Evolutionary conservation across 2,329 filamentous ascomycete species (phyloP).

Genomic region (Pyrenochaeta sp.): DNA sequence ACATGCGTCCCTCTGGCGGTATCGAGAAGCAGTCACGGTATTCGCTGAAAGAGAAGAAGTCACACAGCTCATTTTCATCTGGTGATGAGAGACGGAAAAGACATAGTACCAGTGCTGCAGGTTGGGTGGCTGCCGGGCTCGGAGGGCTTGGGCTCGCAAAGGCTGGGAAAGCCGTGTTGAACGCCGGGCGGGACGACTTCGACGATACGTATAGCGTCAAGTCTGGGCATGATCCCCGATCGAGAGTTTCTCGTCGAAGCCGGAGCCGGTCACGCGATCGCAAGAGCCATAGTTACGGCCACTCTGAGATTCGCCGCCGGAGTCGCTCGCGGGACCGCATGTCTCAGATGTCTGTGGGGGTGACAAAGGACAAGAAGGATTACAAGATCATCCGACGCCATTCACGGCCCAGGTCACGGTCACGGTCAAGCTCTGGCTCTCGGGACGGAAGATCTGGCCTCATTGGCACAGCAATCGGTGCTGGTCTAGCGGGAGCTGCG

Average conservation of each 20-base stretch:
- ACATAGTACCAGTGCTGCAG: slow-evolving; percentile 55
- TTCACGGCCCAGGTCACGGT: slow-evolving; percentile 51
- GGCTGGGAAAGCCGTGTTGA: slow-evolving; percentile 63
- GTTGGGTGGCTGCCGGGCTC: slow-evolving; percentile 63
- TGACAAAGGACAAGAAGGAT: slow-evolving; percentile 46
- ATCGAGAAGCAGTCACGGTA: slow-evolving; percentile 69
- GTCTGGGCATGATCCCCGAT: slow-evolving; percentile 56
- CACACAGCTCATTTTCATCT: slow-evolving; percentile 40
- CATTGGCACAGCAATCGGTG: slow-evolving; percentile 50
- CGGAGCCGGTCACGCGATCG: slow-evolving; percentile 51
- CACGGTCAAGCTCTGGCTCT: slow-evolving; percentile 52
- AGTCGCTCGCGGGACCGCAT: slow-evolving; percentile 50
- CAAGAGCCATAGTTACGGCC: slow-evolving; percentile 57
- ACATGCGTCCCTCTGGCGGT: slow-evolving; percentile 55
- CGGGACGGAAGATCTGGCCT: slow-evolving; percentile 46
- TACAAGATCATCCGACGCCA: slow-evolving; percentile 44
- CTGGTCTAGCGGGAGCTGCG: slow-evolving; percentile 52
- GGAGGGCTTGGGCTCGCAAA: slow-evolving; percentile 63
- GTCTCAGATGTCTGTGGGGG: slow-evolving; percentile 42
- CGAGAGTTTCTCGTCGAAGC: slow-evolving; percentile 39
- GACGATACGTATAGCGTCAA: slow-evolving; percentile 69
- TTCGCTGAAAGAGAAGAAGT: slow-evolving; percentile 40
- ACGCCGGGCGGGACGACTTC: slow-evolving; percentile 60
- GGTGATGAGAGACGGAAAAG: slow-evolving; percentile 50
- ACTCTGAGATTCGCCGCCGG: slow-evolving; percentile 49